Base-by-base conservation (phyloP, 169 alveolate species). In the Miamiensis avidus region DNA sequence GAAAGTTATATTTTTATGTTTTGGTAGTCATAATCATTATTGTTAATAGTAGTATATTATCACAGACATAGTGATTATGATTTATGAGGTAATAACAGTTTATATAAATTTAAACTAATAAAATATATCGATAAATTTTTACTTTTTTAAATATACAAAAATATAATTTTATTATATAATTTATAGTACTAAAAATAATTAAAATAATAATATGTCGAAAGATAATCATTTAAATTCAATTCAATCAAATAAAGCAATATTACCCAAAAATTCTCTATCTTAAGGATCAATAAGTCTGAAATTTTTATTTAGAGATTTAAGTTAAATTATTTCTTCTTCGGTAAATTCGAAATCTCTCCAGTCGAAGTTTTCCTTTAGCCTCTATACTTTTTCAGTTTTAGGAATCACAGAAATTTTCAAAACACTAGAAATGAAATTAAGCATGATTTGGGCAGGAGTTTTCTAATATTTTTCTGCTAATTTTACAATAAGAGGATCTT, bases 291-390 rank as follows among this genome's bases (percentile, higher is more conserved):
- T 34, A 31, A 76, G 33, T 75, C 89, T 89, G 15, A 49, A 31
- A 31, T 77, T 74, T 75, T 75, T 79, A 33, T 91, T 81, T 1
- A 91, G 64, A 25, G 74, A 64, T 34, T 76, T 79, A 1, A 91
- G 84, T 29, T 31, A 34, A 25, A 65, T 76, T 74, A 88, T 65
- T 15, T 91, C 95, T 11, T 74, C 88, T 34, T 84, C 83, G n/a
- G 82, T 84, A 25, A 92, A 84, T 25, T 64, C 65, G 75, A 92
- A 82, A 26, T 88, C 81, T 0, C 29, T 25, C 29, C 89, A n/a
- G 15, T 83, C 89, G 74, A 85, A 78, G 78, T 92, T 92, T 79
- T 89, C 94, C 81, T 83, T 82, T 28, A 89, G 49, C 83, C 94
- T 88, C 27, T 78, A 87, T 0, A 73, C 20, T n/a, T 77, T 89